Conservation (phyloP, 2,329 filamentous ascomycete genomes). For the Diplodia mutila region DNA sequence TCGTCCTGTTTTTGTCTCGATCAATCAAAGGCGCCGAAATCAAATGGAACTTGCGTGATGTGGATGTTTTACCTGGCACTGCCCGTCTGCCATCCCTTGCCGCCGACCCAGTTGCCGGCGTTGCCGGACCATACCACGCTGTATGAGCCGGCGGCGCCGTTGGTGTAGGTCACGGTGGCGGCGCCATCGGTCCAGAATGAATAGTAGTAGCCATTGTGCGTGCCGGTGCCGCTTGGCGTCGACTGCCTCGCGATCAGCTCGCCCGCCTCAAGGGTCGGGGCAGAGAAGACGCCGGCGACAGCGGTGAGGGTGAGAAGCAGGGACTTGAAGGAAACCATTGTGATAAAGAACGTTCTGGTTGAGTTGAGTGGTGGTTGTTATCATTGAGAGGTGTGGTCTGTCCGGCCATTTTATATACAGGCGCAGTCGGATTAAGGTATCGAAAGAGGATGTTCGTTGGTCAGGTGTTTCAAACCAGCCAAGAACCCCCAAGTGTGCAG, state of each 20-base stretch:
- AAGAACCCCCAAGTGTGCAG: neutral
- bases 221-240: constrained; percentile 54
- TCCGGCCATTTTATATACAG: neutral
- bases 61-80: constrained; percentile 48
- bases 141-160: constrained; percentile 56
- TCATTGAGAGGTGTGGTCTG: neutral
- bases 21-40: too few relatives aligned
- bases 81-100: constrained; percentile 64
- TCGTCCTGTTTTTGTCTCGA: constrained; percentile 43
- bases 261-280: constrained; percentile 38
- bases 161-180: constrained; percentile 59
- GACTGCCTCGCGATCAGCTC: constrained; percentile 41
- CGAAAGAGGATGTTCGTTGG: neutral
- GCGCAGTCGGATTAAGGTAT: neutral
- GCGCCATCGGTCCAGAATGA: constrained; percentile 63
- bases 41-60: too few relatives aligned
- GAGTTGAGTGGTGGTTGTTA: neutral
- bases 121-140: constrained; percentile 54
- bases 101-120: constrained; percentile 58
- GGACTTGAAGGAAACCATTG: constrained; percentile 48
- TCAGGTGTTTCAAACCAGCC: constrained; percentile 1
- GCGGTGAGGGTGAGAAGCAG: constrained; percentile 45
- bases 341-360: neutral
- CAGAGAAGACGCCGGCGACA: constrained; percentile 40
- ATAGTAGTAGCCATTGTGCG: constrained; percentile 63